Evolutionary conservation across 345 rosid genomes (phyloP).

Genomic region (Eucalyptus grandis): DNA sequence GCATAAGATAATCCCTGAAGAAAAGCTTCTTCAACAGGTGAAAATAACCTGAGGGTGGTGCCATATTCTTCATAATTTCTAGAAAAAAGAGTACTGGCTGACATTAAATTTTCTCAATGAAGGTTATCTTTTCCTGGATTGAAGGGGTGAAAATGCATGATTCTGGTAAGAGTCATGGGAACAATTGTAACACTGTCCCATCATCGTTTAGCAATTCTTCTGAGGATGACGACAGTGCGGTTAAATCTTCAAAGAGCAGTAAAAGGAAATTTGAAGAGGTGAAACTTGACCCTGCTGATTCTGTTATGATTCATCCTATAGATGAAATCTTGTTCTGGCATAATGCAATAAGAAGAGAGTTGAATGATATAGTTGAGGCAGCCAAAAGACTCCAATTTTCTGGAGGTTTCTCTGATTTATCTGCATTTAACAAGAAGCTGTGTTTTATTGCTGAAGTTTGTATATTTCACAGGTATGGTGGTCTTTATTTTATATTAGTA

Average conservation of each 20-base stretch:
- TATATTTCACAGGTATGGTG: conserved; percentile 74
- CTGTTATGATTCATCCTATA: conserved; percentile 36
- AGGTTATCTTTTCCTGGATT: conserved; percentile 89
- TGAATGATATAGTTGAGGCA: conserved; percentile 72
- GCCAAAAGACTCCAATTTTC: conserved; percentile 72
- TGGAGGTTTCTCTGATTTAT: conserved; percentile 59
- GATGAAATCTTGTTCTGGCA: conserved; percentile 93
- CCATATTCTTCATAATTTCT: neutral
- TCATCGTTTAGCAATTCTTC: conserved; percentile 7
- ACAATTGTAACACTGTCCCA: neutral
- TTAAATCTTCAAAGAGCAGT: conserved; percentile 38
- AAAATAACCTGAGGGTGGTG: neutral
- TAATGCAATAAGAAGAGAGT: conserved; percentile 69
- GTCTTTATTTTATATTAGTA: neutral
- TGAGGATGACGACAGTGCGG: conserved; percentile 10
- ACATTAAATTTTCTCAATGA: neutral
- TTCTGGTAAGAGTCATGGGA: conserved; percentile 4
- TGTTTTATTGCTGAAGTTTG: conserved; percentile 85
- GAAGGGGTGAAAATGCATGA: conserved; percentile 9
- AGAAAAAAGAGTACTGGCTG: neutral
- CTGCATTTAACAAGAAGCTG: conserved; percentile 68
- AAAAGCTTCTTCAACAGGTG: conserved; percentile 57
- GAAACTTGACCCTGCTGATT: conserved; percentile 14
- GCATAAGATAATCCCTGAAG: conserved; percentile 47
- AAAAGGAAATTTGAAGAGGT: conserved; percentile 68